Evolutionary conservation across 2,329 filamentous ascomycete genomes (phyloP), one percentile per base, ranked within the genome.

Genomic region (Claviceps sp.): DNA sequence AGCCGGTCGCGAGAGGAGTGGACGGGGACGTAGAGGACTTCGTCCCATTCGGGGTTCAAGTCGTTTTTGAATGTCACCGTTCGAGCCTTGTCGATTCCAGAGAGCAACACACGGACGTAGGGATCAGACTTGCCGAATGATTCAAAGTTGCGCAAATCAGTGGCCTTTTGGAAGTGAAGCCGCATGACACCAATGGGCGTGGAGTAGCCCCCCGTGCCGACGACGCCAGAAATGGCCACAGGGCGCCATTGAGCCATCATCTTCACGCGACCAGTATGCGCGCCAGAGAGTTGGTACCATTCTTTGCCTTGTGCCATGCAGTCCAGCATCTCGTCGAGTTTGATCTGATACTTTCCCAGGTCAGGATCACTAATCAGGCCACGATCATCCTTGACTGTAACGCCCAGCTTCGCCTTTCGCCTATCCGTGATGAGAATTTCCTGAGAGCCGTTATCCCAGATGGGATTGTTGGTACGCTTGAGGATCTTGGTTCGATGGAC

Each of bases 21-120:
- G 52, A 98, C 79, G 1, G 94, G 91, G 1, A 98, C 78, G 63
- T 98, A 98, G 22, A 96, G 78, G 23, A 98, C 83, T 68, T 98
- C 93, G 61, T 98, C 89, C 83, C 87, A 98, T 50, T 93, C 86
- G 2, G 93, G 93, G 64, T 95, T 88, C 53, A 98, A 80, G 55
- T 96, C 94, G 69, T 95, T 98, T 64, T 88, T 83, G 74, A 93
- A 95, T 0, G 91, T 97, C 49, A 98, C 93, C 2, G 93, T 97
- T 53, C 90, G 82, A 9, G 80, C 89, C 67, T 91, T 95, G 64
- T 93, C 85, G 52, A 97, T 82, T 45, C 93, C 91, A 47, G 90
- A 95, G 7, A 96, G 77, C 50, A 96, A 69, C 1, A 97, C 85
- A 43, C 91, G 84, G 22, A 83, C 87, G 61, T 98, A 98, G 0